Base-by-base conservation (phyloP, 2,329 filamentous ascomycete genomes). In the Fusarium praegraminearum region DNA sequence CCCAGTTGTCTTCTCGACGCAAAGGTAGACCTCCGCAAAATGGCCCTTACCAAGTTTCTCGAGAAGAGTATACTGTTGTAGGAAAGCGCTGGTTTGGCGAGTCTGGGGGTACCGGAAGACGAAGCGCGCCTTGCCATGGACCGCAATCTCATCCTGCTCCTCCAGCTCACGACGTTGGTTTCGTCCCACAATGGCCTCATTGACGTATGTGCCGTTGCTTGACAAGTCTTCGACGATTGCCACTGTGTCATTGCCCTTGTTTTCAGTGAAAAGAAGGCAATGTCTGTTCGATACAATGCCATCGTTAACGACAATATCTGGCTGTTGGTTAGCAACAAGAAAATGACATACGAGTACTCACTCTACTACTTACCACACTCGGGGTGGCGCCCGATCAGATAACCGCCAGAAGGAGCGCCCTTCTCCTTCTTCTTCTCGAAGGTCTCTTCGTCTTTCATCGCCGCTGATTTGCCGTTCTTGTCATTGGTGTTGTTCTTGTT, bases 191-290 rank as follows among this genome's bases (percentile, higher is more conserved):
- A 97, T 86, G 18, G 90, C 91, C 74, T 98, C 94, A 76, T 98
- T 98, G 73, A 99, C 91, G 77, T 94, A 99, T 0, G 97, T 99
- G 52, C 96, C 96, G 77, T 99, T 99, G 77, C 90, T 96, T 9
- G 96, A 99, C 22, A 98, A 82, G 78, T 99, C 96, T 78, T 99
- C 94, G 7, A 99, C 80, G 15, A 98, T 87, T 11, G 93, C 95
- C 43, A 89, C 85, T 70, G 84, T 86, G 78, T 87, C 84, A 18
- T 82, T 80, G 12, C 83, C 85, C 70, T 87, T 87, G 65, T 87
- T 87, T 75, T 89, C 86, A 24, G 82, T 84, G 74, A 92, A 93
- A 3, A 93, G 71, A 11, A 93, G 81, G 69, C 90, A 93, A 79
- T 94, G 92, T 6, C 94, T 88, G 77, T 98, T 98, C 20, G 94